Evolutionary conservation across 2,329 filamentous ascomycete species (phyloP).

Genomic region (Phialophora expanda): DNA sequence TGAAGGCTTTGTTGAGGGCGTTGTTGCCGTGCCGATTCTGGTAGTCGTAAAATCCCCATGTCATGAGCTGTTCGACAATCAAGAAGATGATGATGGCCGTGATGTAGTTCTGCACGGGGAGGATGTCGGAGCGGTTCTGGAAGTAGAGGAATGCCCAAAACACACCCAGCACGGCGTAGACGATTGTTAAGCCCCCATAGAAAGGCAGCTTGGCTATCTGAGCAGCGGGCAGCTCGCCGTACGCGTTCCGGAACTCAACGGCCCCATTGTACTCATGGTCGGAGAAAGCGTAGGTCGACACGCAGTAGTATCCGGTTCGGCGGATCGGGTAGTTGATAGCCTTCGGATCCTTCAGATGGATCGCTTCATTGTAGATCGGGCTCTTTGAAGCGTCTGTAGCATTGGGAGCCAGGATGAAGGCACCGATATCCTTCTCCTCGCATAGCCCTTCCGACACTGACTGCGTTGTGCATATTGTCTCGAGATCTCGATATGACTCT

Average conservation of each 20-base stretch:
- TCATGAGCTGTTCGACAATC: conserved; percentile 95
- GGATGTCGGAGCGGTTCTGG: conserved; percentile 90
- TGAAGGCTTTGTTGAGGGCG: conserved; percentile 78
- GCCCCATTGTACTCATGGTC: conserved; percentile 74
- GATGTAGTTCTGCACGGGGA: conserved; percentile 98
- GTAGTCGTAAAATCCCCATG: conserved; percentile 98
- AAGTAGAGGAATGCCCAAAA: conserved; percentile 97
- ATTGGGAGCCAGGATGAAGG: conserved; percentile 81
- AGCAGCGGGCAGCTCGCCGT: conserved; percentile 90
- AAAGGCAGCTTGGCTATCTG: conserved; percentile 98
- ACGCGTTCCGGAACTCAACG: conserved; percentile 92
- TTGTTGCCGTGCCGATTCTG: conserved; percentile 89
- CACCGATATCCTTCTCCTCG: conserved; percentile 75
- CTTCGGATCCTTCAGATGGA: conserved; percentile 76
- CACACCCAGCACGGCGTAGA: conserved; percentile 83
- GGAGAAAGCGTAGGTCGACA: conserved; percentile 75
- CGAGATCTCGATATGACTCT: conserved; percentile 63
- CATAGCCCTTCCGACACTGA: conserved; percentile 73
- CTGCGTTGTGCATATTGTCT: conserved; percentile 77
- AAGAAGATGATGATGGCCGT: conserved; percentile 95
- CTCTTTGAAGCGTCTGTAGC: conserved; percentile 73
- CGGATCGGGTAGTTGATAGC: conserved; percentile 80
- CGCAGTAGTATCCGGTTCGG: conserved; percentile 95
- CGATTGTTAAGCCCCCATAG: conserved; percentile 90
- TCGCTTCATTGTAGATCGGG: conserved; percentile 76